phyloP scores from a whole-genome alignment of 1,284 basidiomycete species.

The Tylopilus sp. region DNA sequence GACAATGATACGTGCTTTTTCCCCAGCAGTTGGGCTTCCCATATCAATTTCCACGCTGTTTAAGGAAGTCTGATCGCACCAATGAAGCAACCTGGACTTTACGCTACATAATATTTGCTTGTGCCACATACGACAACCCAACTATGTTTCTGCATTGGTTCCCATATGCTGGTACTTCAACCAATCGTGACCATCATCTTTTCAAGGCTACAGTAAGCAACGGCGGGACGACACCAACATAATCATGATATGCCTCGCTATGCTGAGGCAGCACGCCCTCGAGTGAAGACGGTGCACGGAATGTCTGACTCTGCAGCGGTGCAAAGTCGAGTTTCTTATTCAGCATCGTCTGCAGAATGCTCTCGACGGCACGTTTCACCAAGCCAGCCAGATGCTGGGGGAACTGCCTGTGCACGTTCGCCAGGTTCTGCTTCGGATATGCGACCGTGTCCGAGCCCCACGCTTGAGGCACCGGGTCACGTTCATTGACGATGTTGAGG shows the following conservation, averaged over 20 bases:
- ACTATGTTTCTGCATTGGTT: too few species aligned
- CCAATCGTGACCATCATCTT: background rate
- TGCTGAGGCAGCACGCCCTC: background rate
- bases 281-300: background rate
- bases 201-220: background rate
- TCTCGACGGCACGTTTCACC: background rate
- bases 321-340: background rate
- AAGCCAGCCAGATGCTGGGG: background rate
- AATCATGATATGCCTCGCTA: background rate
- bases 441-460: too few species aligned
- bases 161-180: background rate
- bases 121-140: too few species aligned
- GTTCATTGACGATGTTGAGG: background rate
- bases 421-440: background rate
- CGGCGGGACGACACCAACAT: background rate
- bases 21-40: too few species aligned
- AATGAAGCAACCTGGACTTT: too few species aligned
- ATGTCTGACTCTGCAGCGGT: background rate
- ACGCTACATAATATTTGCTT: too few species aligned
- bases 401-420: background rate
- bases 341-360: background rate
- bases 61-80: too few species aligned
- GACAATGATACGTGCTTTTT: too few species aligned
- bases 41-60: too few species aligned
- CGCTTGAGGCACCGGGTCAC: too few species aligned